phyloP scores from a whole-genome alignment of 345 rosid genomes.

The Zanthoxylum bungeanum region DNA sequence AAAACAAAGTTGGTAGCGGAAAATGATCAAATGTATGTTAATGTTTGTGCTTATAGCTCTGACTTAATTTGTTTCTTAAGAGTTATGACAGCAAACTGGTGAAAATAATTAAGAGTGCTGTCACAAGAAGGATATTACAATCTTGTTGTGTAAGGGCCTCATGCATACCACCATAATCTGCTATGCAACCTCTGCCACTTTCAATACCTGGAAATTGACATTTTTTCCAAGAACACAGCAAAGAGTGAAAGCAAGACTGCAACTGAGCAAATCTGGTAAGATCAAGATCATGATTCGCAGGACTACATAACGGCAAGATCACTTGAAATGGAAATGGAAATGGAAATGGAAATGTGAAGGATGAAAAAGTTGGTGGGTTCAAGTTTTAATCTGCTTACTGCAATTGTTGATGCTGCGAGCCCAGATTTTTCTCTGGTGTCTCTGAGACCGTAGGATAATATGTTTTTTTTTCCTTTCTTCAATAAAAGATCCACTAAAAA shows the following conservation, averaged over 20 bases:
- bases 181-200: background rate
- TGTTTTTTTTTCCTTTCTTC: no score
- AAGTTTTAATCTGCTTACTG: slow-evolving; percentile 14
- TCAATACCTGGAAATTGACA: background rate
- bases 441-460: slow-evolving; percentile 17
- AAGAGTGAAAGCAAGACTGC: slow-evolving; percentile 10
- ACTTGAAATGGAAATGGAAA: background rate
- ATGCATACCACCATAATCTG: background rate
- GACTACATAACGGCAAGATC: background rate
- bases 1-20: background rate
- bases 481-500: no score
- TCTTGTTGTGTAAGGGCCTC: no score
- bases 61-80: no score
- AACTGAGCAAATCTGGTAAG: slow-evolving; percentile 15
- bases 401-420: slow-evolving; percentile 41
- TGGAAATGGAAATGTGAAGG: background rate
- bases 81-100: no score
- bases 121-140: background rate
- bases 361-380: background rate
- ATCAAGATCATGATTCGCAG: background rate
- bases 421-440: slow-evolving; percentile 33
- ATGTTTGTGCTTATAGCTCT: background rate
- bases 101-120: background rate
- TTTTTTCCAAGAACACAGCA: slow-evolving; percentile 4
- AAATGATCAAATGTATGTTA: background rate